Evolutionary conservation across 2,329 filamentous ascomycete genomes (phyloP), one percentile per base, ranked within the genome.

Genomic region (Ilyonectria destructans): DNA sequence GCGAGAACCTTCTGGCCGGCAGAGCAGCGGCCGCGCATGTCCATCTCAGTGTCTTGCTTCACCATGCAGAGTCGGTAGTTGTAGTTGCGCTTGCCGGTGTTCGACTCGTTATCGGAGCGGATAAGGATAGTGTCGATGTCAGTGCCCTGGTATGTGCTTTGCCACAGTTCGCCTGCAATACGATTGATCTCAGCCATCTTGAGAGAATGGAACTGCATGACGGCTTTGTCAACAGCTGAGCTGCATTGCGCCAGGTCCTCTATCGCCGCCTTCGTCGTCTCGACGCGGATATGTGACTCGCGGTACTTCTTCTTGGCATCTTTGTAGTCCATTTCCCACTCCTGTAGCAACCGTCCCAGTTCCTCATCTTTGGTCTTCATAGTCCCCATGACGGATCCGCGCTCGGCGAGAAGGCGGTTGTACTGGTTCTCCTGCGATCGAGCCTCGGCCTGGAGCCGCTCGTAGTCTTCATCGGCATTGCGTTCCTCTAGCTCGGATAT

Each of bases 171-270:
- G 71, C 93, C 94, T 58, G 97, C 92, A 80, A 98, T 98, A 64
- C 91, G 89, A 82, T 99, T 99, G 80, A 99, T 96, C 80, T 99
- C 95, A 74, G 96, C 93, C 96, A 99, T 99, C 85, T 99, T 99
- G 78, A 97, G 85, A 33, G 92, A 89, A 83, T 99, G 96, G 78
- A 96, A 99, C 77, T 93, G 94, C 94, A 99, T 98, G 77, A 99
- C 97, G 54, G 96, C 97, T 78, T 96, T 94, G 84, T 98, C 96
- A 13, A 99, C 88, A 8, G 96, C 96, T 10, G 89, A 87, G 49
- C 90, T 88, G 79, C 97, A 98, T 46, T 93, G 92, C 7, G 88
- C 92, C 40, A 99, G 85, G 79, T 99, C 96, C 65, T 97, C 94
- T 62, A 97, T 93, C 3, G 95, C 96, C 4, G 95, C 96, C 80